Percentiles rank a stretch among this genome's conserved stretches.
Evolutionary conservation across 1,139 yeast species (phyloP).

Genomic region (Taiozyma onychis): DNA sequence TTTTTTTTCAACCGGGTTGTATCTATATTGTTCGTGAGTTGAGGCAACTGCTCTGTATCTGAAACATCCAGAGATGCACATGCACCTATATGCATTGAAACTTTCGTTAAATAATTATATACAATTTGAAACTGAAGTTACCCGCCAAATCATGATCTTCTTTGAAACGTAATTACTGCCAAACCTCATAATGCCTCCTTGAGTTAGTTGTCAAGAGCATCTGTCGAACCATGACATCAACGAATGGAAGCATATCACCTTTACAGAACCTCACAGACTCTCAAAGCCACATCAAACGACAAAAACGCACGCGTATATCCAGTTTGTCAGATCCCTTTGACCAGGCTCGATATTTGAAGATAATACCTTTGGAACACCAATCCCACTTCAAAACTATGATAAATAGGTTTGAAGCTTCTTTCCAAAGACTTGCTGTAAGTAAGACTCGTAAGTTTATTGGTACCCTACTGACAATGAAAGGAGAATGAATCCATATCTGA

Average conservation of each 20-base stretch:
- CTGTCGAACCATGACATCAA: not conserved
- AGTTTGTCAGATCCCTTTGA: constrained; percentile 4
- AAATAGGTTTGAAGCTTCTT: constrained; percentile 1
- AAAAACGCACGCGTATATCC: not conserved
- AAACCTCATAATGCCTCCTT: too few relatives aligned
- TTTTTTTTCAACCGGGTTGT: too few relatives aligned
- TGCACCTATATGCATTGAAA: not conserved
- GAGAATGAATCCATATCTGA: constrained; percentile 1
- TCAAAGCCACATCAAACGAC: not conserved
- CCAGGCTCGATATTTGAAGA: not conserved
- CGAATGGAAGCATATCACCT: not conserved
- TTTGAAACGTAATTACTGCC: too few relatives aligned
- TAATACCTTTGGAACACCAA: not conserved
- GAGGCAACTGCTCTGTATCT: not conserved
- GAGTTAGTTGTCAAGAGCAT: not conserved
- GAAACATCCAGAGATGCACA: not conserved
- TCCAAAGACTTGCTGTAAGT: constrained; percentile 1
- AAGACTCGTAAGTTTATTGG: not conserved
- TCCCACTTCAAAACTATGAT: not conserved
- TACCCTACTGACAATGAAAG: not conserved
- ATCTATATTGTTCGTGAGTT: not conserved
- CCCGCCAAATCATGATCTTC: not conserved
- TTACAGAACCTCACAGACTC: not conserved
- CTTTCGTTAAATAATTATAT: not conserved
- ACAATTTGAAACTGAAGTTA: not conserved